Evolutionary conservation across 352 stramenopile genomes (phyloP).

Genomic region (Phytophthora capsici): DNA sequence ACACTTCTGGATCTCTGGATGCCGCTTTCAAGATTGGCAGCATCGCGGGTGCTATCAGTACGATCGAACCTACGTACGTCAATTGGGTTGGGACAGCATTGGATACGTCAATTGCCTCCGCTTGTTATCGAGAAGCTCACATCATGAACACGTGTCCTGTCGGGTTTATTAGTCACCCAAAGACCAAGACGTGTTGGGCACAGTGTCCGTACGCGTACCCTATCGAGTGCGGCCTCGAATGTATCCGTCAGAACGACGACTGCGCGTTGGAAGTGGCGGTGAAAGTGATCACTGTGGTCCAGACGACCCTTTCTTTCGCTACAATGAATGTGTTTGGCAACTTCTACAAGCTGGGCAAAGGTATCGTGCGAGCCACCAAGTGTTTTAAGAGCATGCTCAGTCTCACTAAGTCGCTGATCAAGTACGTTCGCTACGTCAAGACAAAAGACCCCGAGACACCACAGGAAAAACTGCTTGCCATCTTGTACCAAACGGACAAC

Average conservation of each 20-base stretch:
- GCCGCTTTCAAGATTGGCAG: conserved; percentile 13
- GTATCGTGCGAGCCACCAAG: conserved; percentile 25
- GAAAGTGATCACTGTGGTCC: conserved; percentile 18
- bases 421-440: conserved; percentile 37
- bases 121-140: conserved; percentile 46
- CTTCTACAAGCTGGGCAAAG: conserved; percentile 16
- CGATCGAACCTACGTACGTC: conserved; percentile 26
- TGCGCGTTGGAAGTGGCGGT: conserved; percentile 30
- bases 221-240: conserved; percentile 46
- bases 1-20: conserved; percentile 4
- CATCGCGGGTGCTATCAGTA: conserved; percentile 24
- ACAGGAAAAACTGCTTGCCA: conserved; percentile 38
- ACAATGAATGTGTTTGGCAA: conserved; percentile 26
- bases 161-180: conserved; percentile 18
- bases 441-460: conserved; percentile 30
- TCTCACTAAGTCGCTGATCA: conserved; percentile 35
- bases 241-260: conserved; percentile 45
- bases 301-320: conserved; percentile 18
- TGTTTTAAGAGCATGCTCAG: conserved; percentile 34
- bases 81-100: conserved; percentile 38
- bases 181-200: conserved; percentile 38
- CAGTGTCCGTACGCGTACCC: conserved; percentile 47
- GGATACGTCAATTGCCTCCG: conserved; percentile 24
- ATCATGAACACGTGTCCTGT: conserved; percentile 30
- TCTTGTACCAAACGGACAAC: conserved; percentile 48